These are phyloP conservation scores for Ophiocordyceps camponoti-floridani DNA, from an alignment of 2,329 filamentous ascomycete species.

Conservation along the genomic window DNA sequence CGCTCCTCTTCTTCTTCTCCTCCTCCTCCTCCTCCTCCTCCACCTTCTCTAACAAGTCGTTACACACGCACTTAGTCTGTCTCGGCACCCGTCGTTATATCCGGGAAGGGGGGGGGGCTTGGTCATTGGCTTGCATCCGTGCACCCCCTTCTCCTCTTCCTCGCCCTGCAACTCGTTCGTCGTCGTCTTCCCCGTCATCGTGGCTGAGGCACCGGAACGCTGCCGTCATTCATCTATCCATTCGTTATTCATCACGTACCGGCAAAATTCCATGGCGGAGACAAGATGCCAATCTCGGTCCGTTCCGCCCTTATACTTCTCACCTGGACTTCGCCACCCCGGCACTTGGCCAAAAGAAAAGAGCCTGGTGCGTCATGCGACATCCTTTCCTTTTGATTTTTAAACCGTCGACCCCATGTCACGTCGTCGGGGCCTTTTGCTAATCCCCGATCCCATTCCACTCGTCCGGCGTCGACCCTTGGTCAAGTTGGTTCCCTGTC, in stretches of 20 bases:
- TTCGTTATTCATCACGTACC: no score
- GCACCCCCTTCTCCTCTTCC: neutral
- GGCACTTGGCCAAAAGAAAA: no score
- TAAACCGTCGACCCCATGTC: neutral
- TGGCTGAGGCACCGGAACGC: no score
- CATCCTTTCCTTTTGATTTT: neutral
- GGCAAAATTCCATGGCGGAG: no score
- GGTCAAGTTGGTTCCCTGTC: no score
- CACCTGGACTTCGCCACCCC: neutral
- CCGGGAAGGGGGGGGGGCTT: neutral
- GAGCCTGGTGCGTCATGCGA: no score
- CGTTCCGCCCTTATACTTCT: neutral
- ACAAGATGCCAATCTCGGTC: neutral
- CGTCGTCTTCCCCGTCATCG: no score
- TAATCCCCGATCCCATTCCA: slow-evolving; percentile 5
- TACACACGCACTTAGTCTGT: no score
- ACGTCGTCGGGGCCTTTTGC: neutral
- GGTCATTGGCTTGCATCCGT: neutral
- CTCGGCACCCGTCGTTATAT: neutral
- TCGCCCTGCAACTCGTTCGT: neutral
- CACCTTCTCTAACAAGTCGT: no score
- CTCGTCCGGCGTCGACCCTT: slow-evolving; percentile 4
- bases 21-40: neutral
- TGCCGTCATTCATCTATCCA: no score
- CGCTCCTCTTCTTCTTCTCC: no score